Evolutionary conservation across 192 early-diverging fungal species (phyloP).

Genomic region (Backusella tarrabulga): DNA sequence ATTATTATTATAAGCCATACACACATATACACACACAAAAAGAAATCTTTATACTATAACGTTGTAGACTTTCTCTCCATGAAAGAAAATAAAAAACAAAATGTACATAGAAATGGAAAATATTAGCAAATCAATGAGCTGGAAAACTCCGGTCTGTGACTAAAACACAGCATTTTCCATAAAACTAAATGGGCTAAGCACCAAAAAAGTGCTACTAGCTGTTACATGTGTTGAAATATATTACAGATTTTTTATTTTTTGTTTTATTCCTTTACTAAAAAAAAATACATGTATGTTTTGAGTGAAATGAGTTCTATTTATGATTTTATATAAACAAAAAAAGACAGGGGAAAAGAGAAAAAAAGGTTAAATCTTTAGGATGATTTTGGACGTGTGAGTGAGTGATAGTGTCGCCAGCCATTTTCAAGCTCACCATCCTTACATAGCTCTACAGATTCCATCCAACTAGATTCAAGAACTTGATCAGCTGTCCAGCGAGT

Average conservation of each 20-base stretch:
- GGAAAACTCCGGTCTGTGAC: neutral
- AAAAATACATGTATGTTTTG: neutral
- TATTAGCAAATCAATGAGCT: neutral
- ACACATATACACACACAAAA: neutral
- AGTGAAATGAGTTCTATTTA: neutral
- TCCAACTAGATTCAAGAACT: conserved; percentile 39
- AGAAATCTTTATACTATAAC: neutral
- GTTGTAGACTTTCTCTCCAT: neutral
- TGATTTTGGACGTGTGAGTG: neutral
- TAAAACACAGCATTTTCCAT: neutral
- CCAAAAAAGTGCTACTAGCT: neutral
- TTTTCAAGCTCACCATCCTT: conserved; percentile 32
- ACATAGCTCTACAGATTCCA: conserved; percentile 42
- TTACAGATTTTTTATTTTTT: neutral
- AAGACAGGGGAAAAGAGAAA: no score
- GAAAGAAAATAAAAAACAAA: neutral
- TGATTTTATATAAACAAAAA: neutral
- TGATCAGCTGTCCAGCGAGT: conserved; percentile 43
- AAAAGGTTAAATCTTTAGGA: neutral
- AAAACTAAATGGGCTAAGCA: neutral
- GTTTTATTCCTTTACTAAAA: neutral
- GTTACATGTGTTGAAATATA: neutral
- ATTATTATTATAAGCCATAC: neutral
- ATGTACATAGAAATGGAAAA: neutral
- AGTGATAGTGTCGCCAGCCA: conserved; percentile 28